phyloP scores from a whole-genome alignment of 176 grass and related monocot genomes.

The Zea mays region Zm-B73-REFERENCE-NAM-5.0 NC_050103.1:21310001-21310500 shows the following conservation, averaged over 20 bases:
- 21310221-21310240: slow-evolving; percentile 75
- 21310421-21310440: too few species aligned
- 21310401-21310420: background rate
- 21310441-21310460: background rate
- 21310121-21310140: too few species aligned
- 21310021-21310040: background rate
- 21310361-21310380: slow-evolving; percentile 71
- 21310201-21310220: slow-evolving; percentile 85
- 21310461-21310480: background rate
- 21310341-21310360: slow-evolving; percentile 84
- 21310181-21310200: slow-evolving; percentile 88
- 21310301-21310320: slow-evolving; percentile 88
- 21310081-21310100: too few species aligned
- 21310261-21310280: slow-evolving; percentile 88
- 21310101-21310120: too few species aligned
- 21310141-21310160: too few species aligned
- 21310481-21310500: slow-evolving; percentile 75
- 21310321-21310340: slow-evolving; percentile 81
- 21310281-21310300: slow-evolving; percentile 88
- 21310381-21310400: slow-evolving; percentile 60
- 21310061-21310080: background rate
- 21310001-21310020: slow-evolving; percentile 16
- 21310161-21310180: slow-evolving; percentile 20
- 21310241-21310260: slow-evolving; percentile 93
- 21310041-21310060: background rate